Evolutionary conservation across 108 stramenopile genomes (phyloP).

Genomic region (Cafeteria roenbergensis): DNA sequence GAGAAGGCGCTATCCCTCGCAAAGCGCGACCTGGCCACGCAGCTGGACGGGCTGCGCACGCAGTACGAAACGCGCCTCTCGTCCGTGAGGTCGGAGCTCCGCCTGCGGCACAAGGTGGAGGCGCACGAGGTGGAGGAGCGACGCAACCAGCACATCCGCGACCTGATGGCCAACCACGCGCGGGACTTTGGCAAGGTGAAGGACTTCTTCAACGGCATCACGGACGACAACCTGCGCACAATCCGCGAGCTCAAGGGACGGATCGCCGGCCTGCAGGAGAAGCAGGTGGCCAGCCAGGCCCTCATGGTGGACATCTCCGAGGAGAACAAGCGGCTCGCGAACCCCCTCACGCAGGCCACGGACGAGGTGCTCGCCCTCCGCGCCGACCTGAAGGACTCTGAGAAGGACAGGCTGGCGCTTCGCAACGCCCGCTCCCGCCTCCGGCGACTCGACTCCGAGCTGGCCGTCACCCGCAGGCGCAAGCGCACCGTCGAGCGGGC

Average conservation of each 20-base stretch:
- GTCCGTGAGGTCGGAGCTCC: slow-evolving; percentile 22
- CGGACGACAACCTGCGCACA: slow-evolving; percentile 38
- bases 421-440: slow-evolving; percentile 38
- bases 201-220: slow-evolving; percentile 55
- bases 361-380: slow-evolving; percentile 42
- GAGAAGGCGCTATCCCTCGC: slow-evolving; percentile 8
- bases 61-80: slow-evolving; percentile 19
- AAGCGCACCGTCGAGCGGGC: slow-evolving; percentile 25
- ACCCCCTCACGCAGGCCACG: slow-evolving; percentile 40
- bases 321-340: slow-evolving; percentile 45
- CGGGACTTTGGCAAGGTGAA: slow-evolving; percentile 20
- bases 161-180: slow-evolving; percentile 51
- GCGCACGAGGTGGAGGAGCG: slow-evolving; percentile 57
- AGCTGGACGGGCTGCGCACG: slow-evolving; percentile 25
- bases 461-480: slow-evolving; percentile 9
- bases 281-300: slow-evolving; percentile 40
- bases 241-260: slow-evolving; percentile 35
- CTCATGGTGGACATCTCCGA: slow-evolving; percentile 40
- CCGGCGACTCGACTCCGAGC: slow-evolving; percentile 22
- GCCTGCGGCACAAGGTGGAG: slow-evolving; percentile 40
- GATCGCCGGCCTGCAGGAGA: slow-evolving; percentile 41
- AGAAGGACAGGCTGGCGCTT: slow-evolving; percentile 42
- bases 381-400: slow-evolving; percentile 33
- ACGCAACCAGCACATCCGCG: slow-evolving; percentile 55
- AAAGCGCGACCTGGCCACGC: slow-evolving; percentile 21